phyloP scores from a whole-genome alignment of 345 rosid genomes.

The Alliaria petiolata region DNA sequence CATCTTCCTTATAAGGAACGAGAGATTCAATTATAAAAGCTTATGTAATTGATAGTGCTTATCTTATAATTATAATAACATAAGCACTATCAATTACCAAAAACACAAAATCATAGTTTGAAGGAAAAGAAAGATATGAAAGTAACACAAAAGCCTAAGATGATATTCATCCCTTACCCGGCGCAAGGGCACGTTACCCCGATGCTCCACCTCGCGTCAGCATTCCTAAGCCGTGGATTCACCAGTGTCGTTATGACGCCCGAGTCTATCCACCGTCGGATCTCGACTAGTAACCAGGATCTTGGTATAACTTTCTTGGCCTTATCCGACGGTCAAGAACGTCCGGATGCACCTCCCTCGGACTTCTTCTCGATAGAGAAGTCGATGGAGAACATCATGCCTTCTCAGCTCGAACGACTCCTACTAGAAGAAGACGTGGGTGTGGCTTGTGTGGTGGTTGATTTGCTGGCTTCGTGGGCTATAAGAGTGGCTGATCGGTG shows the following conservation, averaged over 20 bases:
- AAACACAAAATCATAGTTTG: background rate
- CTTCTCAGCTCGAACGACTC: constrained; percentile 48
- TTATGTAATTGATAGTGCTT: no score
- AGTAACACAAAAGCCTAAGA: constrained; percentile 32
- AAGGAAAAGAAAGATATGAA: constrained; percentile 2
- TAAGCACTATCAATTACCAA: background rate
- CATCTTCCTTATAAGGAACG: constrained; percentile 13
- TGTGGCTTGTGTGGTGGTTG: constrained; percentile 59
- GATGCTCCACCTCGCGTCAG: constrained; percentile 57
- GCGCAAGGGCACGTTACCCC: constrained; percentile 85
- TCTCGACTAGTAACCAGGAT: constrained; percentile 17
- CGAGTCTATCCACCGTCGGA: constrained; percentile 49
- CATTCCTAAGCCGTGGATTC: constrained; percentile 43
- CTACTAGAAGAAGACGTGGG: constrained; percentile 31
- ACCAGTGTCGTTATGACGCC: constrained; percentile 50
- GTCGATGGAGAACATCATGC: constrained; percentile 60
- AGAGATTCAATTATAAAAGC: no score
- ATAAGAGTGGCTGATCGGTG: constrained; percentile 50
- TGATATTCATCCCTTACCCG: constrained; percentile 72
- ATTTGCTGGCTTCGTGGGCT: constrained; percentile 69
- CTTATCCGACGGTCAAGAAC: constrained; percentile 43
- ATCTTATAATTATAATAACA: no score
- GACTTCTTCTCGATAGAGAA: constrained; percentile 67
- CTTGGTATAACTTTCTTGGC: constrained; percentile 36
- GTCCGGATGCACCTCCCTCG: constrained; percentile 15